Conservation (phyloP, 1,284 basidiomycete species). For the Ceratobasidium sp. region DNA sequence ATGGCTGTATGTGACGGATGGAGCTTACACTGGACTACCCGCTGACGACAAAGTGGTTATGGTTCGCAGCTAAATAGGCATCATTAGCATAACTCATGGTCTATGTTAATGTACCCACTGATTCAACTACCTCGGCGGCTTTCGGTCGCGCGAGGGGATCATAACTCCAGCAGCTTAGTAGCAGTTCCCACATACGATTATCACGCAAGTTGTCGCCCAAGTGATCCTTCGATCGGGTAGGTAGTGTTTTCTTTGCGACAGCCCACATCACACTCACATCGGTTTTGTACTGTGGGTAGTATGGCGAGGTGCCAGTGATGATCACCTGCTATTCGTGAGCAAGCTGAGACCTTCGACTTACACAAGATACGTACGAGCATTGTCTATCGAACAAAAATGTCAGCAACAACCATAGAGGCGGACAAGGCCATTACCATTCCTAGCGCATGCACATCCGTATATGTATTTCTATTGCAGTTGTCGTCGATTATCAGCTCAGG, state of each 20-base stretch:
- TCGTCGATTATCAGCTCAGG: slow-evolving; percentile 1
- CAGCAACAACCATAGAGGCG: neutral
- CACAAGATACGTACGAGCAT: slow-evolving; percentile 1
- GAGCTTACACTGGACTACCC: too few species aligned
- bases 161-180: neutral
- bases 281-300: neutral
- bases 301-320: neutral
- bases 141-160: neutral
- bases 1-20: too few species aligned
- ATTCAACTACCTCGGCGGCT: too few species aligned
- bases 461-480: neutral
- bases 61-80: too few species aligned
- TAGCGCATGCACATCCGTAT: slow-evolving; percentile 21
- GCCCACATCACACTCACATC: too few species aligned
- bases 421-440: neutral
- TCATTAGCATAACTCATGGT: too few species aligned
- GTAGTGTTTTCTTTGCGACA: too few species aligned
- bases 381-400: neutral
- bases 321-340: neutral
- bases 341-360: neutral
- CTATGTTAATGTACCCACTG: too few species aligned
- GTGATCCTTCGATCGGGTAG: too few species aligned
- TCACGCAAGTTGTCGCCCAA: too few species aligned
- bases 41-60: too few species aligned
- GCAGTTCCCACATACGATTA: neutral